A percentile compares a stretch with the other conserved stretches of the same genome.
These are phyloP conservation scores for Saccharomyces uvarum DNA, from an alignment of 1,139 yeast genomes.

Conservation along the genomic window DNA sequence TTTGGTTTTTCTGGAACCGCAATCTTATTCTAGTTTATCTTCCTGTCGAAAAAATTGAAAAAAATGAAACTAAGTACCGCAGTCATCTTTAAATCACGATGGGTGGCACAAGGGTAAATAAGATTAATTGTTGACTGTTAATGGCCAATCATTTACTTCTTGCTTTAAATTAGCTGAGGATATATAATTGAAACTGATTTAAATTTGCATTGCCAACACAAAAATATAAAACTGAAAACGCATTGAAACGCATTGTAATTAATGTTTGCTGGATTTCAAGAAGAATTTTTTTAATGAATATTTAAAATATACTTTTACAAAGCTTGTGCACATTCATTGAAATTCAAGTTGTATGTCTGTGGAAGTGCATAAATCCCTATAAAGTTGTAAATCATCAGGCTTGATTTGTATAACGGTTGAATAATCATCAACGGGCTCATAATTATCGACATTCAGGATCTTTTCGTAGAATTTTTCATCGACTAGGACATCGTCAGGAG, in stretches of 20 bases:
- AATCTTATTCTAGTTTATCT: neutral
- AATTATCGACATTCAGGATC: slow-evolving; percentile 9
- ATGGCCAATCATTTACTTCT: slow-evolving; percentile 2
- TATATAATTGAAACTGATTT: neutral
- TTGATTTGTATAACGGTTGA: neutral
- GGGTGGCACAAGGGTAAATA: neutral
- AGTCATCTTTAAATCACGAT: neutral
- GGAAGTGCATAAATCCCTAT: neutral
- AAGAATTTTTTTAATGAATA: neutral
- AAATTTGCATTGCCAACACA: slow-evolving; percentile 11
- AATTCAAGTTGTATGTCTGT: neutral
- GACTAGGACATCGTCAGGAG: slow-evolving; percentile 7
- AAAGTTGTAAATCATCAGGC: neutral
- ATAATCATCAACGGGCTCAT: slow-evolving; percentile 1
- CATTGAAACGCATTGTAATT: no score
- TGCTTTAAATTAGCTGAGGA: slow-evolving; percentile 6
- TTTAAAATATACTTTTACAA: neutral
- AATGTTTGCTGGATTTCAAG: neutral
- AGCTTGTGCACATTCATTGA: neutral
- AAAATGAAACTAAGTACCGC: neutral
- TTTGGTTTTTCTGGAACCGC: neutral
- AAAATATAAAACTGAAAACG: neutral
- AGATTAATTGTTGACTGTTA: neutral
- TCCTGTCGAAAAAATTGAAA: neutral
- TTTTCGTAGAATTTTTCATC: slow-evolving; percentile 10